A percentile compares a stretch with the other conserved stretches of the same genome.
Conservation (phyloP, 31 red algal species). For the Asparagopsis taxiformis region DNA sequence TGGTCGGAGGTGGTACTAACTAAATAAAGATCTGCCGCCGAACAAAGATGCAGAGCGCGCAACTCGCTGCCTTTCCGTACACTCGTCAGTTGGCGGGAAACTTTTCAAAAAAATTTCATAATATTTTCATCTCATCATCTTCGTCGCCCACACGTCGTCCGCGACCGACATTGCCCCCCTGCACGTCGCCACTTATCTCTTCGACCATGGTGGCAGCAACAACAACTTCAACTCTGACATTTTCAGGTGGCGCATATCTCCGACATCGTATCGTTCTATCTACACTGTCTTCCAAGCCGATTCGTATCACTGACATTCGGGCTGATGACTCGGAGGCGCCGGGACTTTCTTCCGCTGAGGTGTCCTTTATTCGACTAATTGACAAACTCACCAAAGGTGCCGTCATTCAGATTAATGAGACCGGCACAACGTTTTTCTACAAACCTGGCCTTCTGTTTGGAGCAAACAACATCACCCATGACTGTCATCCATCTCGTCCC, state of each 20-base stretch:
- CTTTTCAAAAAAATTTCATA: too few species aligned
- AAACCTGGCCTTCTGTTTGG: constrained; percentile 79
- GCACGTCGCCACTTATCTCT: too few species aligned
- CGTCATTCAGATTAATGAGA: constrained; percentile 80
- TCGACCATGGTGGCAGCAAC: constrained; percentile 32
- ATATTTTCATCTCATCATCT: too few species aligned
- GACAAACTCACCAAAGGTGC: constrained; percentile 88
- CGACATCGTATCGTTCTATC: constrained; percentile 77
- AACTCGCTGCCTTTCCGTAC: too few species aligned
- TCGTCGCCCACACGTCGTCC: too few species aligned
- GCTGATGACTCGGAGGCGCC: constrained; percentile 41
- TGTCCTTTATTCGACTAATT: constrained; percentile 87
- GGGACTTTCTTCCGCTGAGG: constrained; percentile 71
- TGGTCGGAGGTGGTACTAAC: too few species aligned
- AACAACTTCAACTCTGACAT: constrained; percentile 20
- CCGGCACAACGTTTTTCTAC: constrained; percentile 67
- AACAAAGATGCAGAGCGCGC: too few species aligned
- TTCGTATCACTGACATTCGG: constrained; percentile 56
- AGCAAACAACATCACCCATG: constrained; percentile 51
- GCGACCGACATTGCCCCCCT: too few species aligned
- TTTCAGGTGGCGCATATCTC: constrained; percentile 46
- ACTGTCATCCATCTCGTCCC: constrained; percentile 78
- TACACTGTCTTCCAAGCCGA: constrained; percentile 57
- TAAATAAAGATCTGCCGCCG: too few species aligned
- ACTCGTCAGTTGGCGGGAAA: too few species aligned